A percentile compares a stretch with the other conserved stretches of the same genome.
These are phyloP conservation scores for Hebeloma cylindrosporum DNA, from an alignment of 768 basidiomycete genomes.

Conservation along the genomic window DNA sequence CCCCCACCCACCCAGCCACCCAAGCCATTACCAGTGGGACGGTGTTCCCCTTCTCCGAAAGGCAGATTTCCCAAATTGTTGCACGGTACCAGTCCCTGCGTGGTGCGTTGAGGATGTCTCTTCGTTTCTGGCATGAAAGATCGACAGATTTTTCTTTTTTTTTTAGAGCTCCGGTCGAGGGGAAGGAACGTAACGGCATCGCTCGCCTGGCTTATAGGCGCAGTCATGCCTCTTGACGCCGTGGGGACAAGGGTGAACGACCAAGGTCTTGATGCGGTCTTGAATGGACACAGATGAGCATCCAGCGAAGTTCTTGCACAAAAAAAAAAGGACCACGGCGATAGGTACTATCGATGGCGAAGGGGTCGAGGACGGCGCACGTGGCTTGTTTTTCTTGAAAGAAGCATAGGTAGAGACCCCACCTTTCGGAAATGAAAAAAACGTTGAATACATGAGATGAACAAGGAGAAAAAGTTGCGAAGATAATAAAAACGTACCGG, in stretches of 20 bases:
- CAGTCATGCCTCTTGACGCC: conserved; percentile 44
- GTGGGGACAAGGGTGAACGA: conserved; percentile 28
- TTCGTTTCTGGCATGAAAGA: conserved; percentile 3
- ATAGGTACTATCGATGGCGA: too few species aligned
- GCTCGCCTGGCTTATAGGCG: conserved; percentile 44
- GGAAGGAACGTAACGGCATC: conserved; percentile 31
- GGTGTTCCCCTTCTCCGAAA: conserved; percentile 36
- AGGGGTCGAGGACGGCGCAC: too few species aligned
- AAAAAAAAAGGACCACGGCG: too few species aligned
- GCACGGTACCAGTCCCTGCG: conserved; percentile 36
- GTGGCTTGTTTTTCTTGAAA: too few species aligned
- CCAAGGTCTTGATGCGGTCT: conserved; percentile 33
- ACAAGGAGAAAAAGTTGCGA: too few species aligned
- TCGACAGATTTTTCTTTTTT: background rate
- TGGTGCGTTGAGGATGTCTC: conserved; percentile 26
- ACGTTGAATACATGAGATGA: conserved; percentile 1
- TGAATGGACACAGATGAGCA: conserved; percentile 30
- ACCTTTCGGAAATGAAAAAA: conserved; percentile 15
- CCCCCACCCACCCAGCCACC: too few species aligned
- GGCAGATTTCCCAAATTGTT: conserved; percentile 39
- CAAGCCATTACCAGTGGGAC: conserved; percentile 28
- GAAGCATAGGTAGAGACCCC: too few species aligned
- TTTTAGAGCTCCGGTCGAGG: conserved; percentile 28
- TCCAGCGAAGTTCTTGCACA: too few species aligned
- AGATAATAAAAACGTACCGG: too few species aligned